Evolutionary conservation across 179 eudicot genomes (phyloP), one percentile per base, ranked within the genome.

Genomic region (Patellifolia procumbens): DNA sequence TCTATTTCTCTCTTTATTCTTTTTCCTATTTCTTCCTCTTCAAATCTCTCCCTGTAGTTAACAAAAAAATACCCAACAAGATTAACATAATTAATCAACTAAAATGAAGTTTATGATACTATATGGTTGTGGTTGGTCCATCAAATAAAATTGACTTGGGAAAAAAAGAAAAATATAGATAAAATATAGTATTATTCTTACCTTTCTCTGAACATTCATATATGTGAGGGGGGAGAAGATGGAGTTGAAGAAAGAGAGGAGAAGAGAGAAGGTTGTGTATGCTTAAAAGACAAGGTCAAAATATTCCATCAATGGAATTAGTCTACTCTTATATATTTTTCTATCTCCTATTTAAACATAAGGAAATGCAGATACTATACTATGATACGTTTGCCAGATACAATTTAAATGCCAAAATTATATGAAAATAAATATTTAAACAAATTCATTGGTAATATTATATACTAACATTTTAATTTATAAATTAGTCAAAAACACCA

Each of bases 131-230:
- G 7, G 7, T 37, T 37, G 5, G 42, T 37, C 5, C 42, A 37
- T 37, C n/a, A n/a, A 1, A 37, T 37, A 8, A 4, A 37, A 0
- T 37, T 37, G 5, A 37, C 42, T 37, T 4, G 7, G 5, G 5
- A 37, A 8, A 37, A 8, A 5, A 37, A 37, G 7, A 37, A 37
- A 37, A 37, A 37, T 2, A 4, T 37, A 8, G 5, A 4, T 37
- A 4, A 37, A 5, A 37, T 37, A 4, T 5, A 37, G 42, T 12
- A n/a, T 61, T 59, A 9, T 26, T 10, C 32, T 35, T 84, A 90
- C 92, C 92, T 89, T 85, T 92, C 91, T 84, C 94, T 83, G 86
- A 92, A 92, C 97, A 90, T 92, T 88, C 90, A 86, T 79, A 89
- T 88, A 90, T 89, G 80, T 87, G 83, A 82, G 69, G 79, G 84